A percentile compares a stretch with the other conserved stretches of the same genome.
Evolutionary conservation across 345 rosid genomes (phyloP).

Genomic region (Dipteronia sinensis): DNA sequence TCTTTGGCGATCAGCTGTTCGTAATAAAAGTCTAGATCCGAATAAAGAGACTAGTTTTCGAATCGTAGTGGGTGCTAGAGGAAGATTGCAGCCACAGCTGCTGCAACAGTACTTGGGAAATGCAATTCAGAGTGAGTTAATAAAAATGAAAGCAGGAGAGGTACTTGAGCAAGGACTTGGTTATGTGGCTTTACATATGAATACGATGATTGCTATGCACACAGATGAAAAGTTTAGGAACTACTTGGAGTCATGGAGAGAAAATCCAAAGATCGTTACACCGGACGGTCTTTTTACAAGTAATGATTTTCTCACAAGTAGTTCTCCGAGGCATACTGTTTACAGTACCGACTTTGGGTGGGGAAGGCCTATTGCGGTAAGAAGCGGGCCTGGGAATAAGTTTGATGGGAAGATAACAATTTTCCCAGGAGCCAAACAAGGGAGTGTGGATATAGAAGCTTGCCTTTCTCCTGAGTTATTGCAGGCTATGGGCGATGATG

Average conservation of each 20-base stretch:
- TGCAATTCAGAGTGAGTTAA: not conserved
- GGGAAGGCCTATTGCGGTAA: constrained; percentile 37
- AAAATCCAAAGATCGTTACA: not conserved
- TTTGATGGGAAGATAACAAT: constrained; percentile 31
- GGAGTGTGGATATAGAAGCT: constrained; percentile 32
- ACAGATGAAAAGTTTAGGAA: constrained; percentile 17
- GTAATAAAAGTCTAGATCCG: constrained; percentile 3
- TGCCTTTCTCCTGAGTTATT: constrained; percentile 24
- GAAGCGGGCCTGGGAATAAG: constrained; percentile 26
- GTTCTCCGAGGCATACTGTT: constrained; percentile 51
- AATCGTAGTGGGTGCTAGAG: constrained; percentile 20
- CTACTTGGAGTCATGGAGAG: constrained; percentile 12
- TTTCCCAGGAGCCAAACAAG: constrained; percentile 29
- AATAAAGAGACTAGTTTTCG: constrained; percentile 11
- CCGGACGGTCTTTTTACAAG: not conserved
- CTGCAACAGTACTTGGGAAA: constrained; percentile 43
- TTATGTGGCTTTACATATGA: constrained; percentile 28
- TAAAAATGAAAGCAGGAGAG: constrained; percentile 22
- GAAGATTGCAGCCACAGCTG: constrained; percentile 31
- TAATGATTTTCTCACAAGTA: not conserved
- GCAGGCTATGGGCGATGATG: constrained; percentile 25
- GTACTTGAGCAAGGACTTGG: constrained; percentile 25
- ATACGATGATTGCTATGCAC: constrained; percentile 17
- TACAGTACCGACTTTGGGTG: constrained; percentile 48
- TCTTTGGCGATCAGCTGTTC: constrained; percentile 36